Conservation (phyloP, 345 rosid species). For the Durio zibethinus region DNA sequence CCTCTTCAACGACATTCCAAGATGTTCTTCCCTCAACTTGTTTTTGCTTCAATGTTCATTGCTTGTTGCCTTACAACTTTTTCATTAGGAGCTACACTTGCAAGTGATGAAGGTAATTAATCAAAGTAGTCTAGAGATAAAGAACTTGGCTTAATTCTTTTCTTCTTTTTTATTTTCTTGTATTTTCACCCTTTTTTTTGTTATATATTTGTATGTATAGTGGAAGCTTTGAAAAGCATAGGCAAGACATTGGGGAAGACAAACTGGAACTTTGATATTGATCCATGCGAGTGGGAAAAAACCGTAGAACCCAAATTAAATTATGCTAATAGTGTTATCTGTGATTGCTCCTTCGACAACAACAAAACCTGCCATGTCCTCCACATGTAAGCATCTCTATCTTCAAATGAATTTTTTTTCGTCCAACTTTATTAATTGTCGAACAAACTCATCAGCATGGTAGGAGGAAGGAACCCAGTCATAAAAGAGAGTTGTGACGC, state of each 20-base stretch:
- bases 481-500: no score
- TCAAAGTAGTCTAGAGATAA: no score
- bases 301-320: background rate
- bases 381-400: background rate
- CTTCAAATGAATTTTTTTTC: background rate
- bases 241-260: conserved; percentile 41
- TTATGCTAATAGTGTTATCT: conserved; percentile 25
- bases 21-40: background rate
- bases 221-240: conserved; percentile 41
- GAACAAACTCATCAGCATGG: background rate
- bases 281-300: conserved; percentile 45
- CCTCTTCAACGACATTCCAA: background rate
- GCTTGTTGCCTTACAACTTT: conserved; percentile 23
- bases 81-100: conserved; percentile 25
- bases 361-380: conserved; percentile 36
- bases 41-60: conserved; percentile 12
- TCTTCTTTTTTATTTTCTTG: background rate
- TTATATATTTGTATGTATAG: no score
- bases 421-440: background rate
- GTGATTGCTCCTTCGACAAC: conserved; percentile 35
- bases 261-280: conserved; percentile 44
- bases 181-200: no score
- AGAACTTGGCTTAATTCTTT: no score
- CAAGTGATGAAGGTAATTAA: conserved; percentile 33
- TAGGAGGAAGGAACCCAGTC: no score